A percentile compares a stretch with the other conserved stretches of the same genome.
These are phyloP conservation scores for Alternaria arborescens DNA, from an alignment of 2,329 filamentous ascomycete species.

Conservation along the genomic window DNA sequence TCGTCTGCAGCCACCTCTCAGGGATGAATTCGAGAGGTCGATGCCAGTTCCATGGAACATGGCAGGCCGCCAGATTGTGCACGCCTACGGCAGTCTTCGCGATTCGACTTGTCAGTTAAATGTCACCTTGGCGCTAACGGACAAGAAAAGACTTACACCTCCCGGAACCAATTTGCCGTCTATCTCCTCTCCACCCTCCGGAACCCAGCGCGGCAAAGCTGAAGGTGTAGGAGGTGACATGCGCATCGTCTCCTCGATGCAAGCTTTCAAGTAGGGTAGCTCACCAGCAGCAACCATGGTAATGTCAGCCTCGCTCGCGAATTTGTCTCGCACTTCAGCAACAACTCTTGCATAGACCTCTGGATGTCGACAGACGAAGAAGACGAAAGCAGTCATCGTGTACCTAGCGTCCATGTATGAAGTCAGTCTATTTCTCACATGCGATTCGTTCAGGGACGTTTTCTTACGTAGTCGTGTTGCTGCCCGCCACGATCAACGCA, in stretches of 20 bases:
- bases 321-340: conserved; percentile 6
- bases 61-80: conserved; percentile 8
- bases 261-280: conserved; percentile 5
- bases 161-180: conserved; percentile 9
- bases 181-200: conserved; percentile 9
- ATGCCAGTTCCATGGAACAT: conserved; percentile 9
- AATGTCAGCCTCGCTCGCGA: conserved; percentile 5
- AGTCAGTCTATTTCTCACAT: too few species aligned
- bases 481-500: conserved; percentile 10
- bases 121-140: background rate
- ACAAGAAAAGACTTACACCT: background rate
- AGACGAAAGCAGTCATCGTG: conserved; percentile 7
- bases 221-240: conserved; percentile 8
- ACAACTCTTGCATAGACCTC: background rate
- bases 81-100: conserved; percentile 6
- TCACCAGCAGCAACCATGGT: conserved; percentile 10
- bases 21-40: conserved; percentile 10
- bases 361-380: conserved; percentile 5
- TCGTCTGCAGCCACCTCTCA: conserved; percentile 10
- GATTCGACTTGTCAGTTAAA: background rate
- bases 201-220: conserved; percentile 9
- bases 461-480: conserved; percentile 6
- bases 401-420: background rate
- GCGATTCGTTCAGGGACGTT: too few species aligned
- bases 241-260: conserved; percentile 9